Evolutionary conservation across 371 early-diverging fungal species (phyloP).

Genomic region (Thermomucor indicae-seudaticae): DNA sequence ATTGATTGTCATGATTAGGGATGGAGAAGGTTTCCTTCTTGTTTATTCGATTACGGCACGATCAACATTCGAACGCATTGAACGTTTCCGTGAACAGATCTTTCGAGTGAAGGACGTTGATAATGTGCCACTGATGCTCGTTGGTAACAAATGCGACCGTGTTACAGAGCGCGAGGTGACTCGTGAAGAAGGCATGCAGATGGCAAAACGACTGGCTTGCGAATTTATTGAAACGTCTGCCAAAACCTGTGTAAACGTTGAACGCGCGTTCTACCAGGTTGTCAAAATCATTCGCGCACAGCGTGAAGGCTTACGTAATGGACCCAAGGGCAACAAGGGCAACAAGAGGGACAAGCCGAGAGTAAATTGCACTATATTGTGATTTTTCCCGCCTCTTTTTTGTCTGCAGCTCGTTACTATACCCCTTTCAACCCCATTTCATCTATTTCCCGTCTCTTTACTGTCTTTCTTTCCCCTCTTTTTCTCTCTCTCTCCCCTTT

Average conservation of each 20-base stretch:
- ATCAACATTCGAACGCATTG: constrained; percentile 77
- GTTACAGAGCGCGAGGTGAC: constrained; percentile 71
- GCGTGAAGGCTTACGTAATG: too few species aligned
- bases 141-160: constrained; percentile 90
- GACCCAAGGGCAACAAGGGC: too few species aligned
- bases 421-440: too few species aligned
- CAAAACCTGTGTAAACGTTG: constrained; percentile 76
- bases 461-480: too few species aligned
- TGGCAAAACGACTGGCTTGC: constrained; percentile 29
- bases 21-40: constrained; percentile 86
- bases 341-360: too few species aligned
- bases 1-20: constrained; percentile 54
- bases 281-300: constrained; percentile 46
- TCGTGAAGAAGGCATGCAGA: constrained; percentile 39
- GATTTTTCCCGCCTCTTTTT: too few species aligned
- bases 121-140: constrained; percentile 78
- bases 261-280: constrained; percentile 54
- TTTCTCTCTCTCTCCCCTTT: too few species aligned
- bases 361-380: too few species aligned
- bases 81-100: constrained; percentile 77
- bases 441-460: too few species aligned
- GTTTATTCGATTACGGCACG: constrained; percentile 86
- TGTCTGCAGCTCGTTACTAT: too few species aligned
- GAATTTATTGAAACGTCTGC: constrained; percentile 79
- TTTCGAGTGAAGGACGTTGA: constrained; percentile 77